Conservation (phyloP, 2,329 filamentous ascomycete genomes). For the Fusarium continuum region DNA sequence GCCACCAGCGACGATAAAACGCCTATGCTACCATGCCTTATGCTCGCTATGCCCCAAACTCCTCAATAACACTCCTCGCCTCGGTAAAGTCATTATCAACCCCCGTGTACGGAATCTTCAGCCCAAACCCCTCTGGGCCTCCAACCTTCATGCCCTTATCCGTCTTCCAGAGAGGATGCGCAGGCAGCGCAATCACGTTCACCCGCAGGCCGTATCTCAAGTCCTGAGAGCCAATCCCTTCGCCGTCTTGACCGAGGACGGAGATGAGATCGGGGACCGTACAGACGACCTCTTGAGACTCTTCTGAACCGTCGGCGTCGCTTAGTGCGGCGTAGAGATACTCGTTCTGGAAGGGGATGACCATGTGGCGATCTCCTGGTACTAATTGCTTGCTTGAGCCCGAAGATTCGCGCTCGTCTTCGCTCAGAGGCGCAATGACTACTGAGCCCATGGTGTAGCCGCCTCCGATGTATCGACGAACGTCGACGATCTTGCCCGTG, state of each 20-base stretch:
- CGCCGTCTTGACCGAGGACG: conserved; percentile 54
- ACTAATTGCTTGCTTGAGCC: conserved; percentile 17
- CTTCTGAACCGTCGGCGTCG: conserved; percentile 45
- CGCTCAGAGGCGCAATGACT: conserved; percentile 46
- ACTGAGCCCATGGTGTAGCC: conserved; percentile 55
- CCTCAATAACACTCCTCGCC: conserved; percentile 61
- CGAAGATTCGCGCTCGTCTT: conserved; percentile 44
- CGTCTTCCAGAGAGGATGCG: conserved; percentile 60
- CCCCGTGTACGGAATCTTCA: conserved; percentile 44
- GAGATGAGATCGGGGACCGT: conserved; percentile 52
- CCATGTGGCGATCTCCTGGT: conserved; percentile 45
- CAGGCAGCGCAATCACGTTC: conserved; percentile 59
- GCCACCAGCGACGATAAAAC: background rate
- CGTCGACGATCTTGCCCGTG: conserved; percentile 53
- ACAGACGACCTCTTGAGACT: conserved; percentile 46
- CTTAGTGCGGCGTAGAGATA: conserved; percentile 51
- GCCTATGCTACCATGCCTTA: background rate
- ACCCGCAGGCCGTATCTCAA: conserved; percentile 61
- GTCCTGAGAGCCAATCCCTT: conserved; percentile 60
- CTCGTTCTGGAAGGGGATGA: conserved; percentile 56
- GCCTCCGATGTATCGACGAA: conserved; percentile 50
- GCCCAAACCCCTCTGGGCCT: conserved; percentile 48
- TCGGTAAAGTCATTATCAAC: conserved; percentile 53
- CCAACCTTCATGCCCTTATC: conserved; percentile 48
- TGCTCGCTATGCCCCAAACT: conserved; percentile 47